Evolutionary conservation across 441 rosid genomes (phyloP).

Genomic region (Populus hybrid): DNA sequence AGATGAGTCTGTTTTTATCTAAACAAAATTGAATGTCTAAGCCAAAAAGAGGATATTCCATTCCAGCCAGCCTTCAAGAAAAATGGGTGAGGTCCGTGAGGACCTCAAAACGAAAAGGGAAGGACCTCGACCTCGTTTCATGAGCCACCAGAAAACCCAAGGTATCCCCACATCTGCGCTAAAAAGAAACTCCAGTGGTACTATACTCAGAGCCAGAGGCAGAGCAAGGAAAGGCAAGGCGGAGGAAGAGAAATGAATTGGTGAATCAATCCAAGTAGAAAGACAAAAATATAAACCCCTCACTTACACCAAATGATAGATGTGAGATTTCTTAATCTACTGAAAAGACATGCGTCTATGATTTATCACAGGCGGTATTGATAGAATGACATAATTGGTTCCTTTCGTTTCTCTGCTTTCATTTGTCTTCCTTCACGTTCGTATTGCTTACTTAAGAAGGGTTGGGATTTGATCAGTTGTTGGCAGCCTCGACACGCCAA

Average conservation of each 20-base stretch:
- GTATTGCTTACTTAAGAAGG: background rate
- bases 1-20: conserved; percentile 1
- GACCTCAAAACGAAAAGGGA: conserved; percentile 37
- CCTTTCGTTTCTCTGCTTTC: conserved; percentile 16
- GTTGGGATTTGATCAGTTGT: conserved; percentile 17
- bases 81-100: conserved; percentile 24
- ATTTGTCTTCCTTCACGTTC: conserved; percentile 21
- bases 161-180: background rate
- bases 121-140: conserved; percentile 41
- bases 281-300: conserved; percentile 16
- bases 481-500: conserved; percentile 39
- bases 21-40: conserved; percentile 27
- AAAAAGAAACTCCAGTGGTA: background rate
- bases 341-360: background rate
- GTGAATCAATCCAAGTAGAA: conserved; percentile 18
- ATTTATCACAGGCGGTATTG: background rate
- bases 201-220: background rate
- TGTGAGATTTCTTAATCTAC: background rate
- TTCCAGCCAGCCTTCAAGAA: conserved; percentile 16
- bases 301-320: background rate
- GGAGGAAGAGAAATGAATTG: conserved; percentile 4
- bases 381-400: background rate
- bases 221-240: background rate
- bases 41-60: conserved; percentile 23
- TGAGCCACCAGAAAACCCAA: conserved; percentile 29